A percentile compares a stretch with the other conserved stretches of the same genome.
Evolutionary conservation across 805 yeast genomes (phyloP).

Genomic region (Barnettozyma californica): DNA sequence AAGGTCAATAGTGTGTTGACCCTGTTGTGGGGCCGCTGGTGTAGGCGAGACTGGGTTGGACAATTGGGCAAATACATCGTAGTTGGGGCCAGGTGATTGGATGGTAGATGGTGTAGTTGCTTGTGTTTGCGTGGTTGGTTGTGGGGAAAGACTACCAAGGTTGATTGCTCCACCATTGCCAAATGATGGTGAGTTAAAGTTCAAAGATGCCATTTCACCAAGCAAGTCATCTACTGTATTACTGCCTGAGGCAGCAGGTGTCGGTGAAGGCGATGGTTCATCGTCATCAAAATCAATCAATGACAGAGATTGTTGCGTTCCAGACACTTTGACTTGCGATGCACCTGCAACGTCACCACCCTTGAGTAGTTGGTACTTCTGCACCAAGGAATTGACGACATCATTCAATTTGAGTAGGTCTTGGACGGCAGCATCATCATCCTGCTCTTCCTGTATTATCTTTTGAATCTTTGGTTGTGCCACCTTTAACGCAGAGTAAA

Average conservation of each 20-base stretch:
- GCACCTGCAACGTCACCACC: constrained; percentile 60
- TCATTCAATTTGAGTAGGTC: constrained; percentile 70
- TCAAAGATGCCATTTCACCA: constrained; percentile 61
- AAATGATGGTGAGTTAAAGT: constrained; percentile 30
- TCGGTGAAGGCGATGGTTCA: constrained; percentile 17
- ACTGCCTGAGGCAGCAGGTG: constrained; percentile 28
- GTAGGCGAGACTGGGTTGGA: constrained; percentile 15
- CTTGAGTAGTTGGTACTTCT: constrained; percentile 61
- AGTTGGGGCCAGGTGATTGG: constrained; percentile 21
- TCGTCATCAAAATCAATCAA: constrained; percentile 72
- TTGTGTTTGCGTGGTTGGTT: constrained; percentile 12
- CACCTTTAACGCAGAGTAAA: constrained; percentile 70
- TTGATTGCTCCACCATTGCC: constrained; percentile 53
- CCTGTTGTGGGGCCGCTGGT: constrained; percentile 11
- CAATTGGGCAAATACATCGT: constrained; percentile 21
- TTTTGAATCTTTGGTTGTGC: constrained; percentile 85
- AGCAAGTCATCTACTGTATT: constrained; percentile 61
- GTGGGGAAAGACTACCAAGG: constrained; percentile 30
- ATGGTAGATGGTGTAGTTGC: too few relatives aligned
- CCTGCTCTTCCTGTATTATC: constrained; percentile 75
- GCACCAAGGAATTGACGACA: constrained; percentile 60
- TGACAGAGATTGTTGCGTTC: constrained; percentile 35
- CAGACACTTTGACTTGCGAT: constrained; percentile 37
- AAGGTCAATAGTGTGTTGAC: constrained; percentile 17
- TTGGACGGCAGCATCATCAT: constrained; percentile 59